phyloP scores from a whole-genome alignment of 139 green algal species.

The Volvox reticuliferus region DNA sequence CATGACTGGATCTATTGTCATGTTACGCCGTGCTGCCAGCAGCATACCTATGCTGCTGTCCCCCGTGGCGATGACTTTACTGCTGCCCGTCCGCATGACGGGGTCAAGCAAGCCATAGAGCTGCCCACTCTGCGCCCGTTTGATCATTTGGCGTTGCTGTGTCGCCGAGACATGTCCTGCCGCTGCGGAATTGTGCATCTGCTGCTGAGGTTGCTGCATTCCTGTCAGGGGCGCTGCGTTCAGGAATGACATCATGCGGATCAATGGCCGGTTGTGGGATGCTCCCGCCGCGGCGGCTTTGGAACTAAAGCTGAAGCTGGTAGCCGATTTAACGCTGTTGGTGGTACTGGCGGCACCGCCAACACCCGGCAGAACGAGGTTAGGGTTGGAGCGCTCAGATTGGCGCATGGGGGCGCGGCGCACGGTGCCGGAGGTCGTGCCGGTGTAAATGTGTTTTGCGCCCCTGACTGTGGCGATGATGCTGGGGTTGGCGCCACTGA shows the following conservation, averaged over 20 bases:
- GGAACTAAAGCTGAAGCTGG: conserved; percentile 45
- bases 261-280: neutral
- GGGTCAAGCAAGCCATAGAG: neutral
- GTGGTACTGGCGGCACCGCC: neutral
- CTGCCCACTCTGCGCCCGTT: neutral
- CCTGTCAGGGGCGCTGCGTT: neutral
- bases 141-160: neutral
- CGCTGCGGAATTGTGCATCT: neutral
- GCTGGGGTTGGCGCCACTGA: neutral
- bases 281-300: too few species aligned
- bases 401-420: conserved; percentile 12
- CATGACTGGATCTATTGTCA: too few species aligned
- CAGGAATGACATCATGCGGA: conserved; percentile 46
- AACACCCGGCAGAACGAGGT: neutral
- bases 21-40: neutral
- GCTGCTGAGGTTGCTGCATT: neutral
- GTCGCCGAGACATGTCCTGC: neutral
- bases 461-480: neutral
- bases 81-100: neutral
- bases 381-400: conserved; percentile 15
- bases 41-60: neutral
- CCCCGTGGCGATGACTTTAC: neutral
- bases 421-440: neutral
- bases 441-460: neutral
- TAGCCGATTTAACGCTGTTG: neutral